Base-by-base conservation (phyloP, 1,284 basidiomycete species). In the Mycena citricolor region DNA sequence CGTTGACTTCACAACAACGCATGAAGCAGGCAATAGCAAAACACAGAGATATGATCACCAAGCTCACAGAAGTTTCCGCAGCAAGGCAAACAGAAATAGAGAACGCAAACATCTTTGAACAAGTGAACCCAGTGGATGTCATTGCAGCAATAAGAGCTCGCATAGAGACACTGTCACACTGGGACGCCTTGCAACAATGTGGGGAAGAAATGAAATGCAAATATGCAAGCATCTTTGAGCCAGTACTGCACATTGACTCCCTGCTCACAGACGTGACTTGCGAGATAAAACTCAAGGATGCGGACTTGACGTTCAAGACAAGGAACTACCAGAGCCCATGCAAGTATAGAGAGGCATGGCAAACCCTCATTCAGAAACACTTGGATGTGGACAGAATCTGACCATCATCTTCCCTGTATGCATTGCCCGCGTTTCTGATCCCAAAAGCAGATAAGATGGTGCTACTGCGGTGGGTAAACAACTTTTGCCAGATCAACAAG, bases 401-500 rank as follows among this genome's bases (percentile, higher is more conserved):
- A 1, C 42, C 42, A 5, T 52, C 42, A 4, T 37, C 25, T 2
- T 52, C 42, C 2, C 23, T 25, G 8, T 32, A 44, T 32, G 50
- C 46, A n/a, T 49, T 29, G 4, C 50, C 47, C 8, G 26, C 42
- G 2, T 52, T 52, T 14, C 20, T 52, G 10, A 40, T 49, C 10
- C 47, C 30, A 1, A 52, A 52, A 23, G 38, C 38, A 1, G 39
- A 52, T 25, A 24, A 16, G n/a, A 24, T 13, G 0, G 43, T 34
- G 1, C 16, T 43, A 5, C 51, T 48, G 6, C 35, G 33, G 2
- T 53, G 48, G 51, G 48, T 53, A 1, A 50, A 47, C 30, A 36
- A 54, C 19, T 46, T 43, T 22, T 17, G 31, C 0, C 32, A 25
- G 8, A 17, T 51, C 7, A 51, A 51, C 17, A 29, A 17, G 11